Evolutionary conservation across 139 green algal genomes (phyloP).

Genomic region (Chlamydomonas sp.): DNA sequence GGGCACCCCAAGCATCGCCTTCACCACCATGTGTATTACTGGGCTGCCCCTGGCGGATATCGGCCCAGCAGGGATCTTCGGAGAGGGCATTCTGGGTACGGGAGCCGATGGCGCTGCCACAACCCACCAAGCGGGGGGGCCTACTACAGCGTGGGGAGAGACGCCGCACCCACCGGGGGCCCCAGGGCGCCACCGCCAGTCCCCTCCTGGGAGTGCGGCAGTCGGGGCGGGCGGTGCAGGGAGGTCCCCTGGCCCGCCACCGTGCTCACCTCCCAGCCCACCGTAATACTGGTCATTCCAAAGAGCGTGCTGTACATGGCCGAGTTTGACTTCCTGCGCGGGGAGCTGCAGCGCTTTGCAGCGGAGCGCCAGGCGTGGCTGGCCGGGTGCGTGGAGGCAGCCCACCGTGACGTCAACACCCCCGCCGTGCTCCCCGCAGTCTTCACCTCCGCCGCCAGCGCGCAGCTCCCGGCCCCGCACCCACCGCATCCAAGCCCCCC

Average conservation of each 20-base stretch:
- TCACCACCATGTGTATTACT: too few relatives aligned
- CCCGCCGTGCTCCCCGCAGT: not conserved
- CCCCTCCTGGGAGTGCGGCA: too few relatives aligned
- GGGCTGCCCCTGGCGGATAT: constrained; percentile 19
- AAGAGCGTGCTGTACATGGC: constrained; percentile 28
- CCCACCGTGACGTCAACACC: constrained; percentile 5
- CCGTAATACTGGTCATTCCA: constrained; percentile 20
- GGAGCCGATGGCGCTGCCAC: too few relatives aligned
- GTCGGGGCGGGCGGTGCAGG: too few relatives aligned
- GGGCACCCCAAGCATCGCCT: too few relatives aligned
- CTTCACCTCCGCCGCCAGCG: not conserved
- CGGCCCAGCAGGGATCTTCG: not conserved
- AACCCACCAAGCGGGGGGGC: too few relatives aligned
- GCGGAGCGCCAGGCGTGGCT: constrained; percentile 8
- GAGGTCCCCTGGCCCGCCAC: constrained; percentile 42
- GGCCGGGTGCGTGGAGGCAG: constrained; percentile 10
- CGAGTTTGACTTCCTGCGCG: constrained; percentile 27
- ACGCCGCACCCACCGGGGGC: too few relatives aligned
- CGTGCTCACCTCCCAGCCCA: constrained; percentile 3
- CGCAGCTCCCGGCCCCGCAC: not conserved
- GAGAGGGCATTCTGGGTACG: constrained; percentile 6
- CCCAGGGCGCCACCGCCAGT: too few relatives aligned
- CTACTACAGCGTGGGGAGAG: too few relatives aligned
- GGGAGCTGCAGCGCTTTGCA: not conserved
- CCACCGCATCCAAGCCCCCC: not conserved